These are phyloP conservation scores for Phytophthora hybrid DNA, from an alignment of 352 stramenopile genomes.

Conservation along the genomic window DNA sequence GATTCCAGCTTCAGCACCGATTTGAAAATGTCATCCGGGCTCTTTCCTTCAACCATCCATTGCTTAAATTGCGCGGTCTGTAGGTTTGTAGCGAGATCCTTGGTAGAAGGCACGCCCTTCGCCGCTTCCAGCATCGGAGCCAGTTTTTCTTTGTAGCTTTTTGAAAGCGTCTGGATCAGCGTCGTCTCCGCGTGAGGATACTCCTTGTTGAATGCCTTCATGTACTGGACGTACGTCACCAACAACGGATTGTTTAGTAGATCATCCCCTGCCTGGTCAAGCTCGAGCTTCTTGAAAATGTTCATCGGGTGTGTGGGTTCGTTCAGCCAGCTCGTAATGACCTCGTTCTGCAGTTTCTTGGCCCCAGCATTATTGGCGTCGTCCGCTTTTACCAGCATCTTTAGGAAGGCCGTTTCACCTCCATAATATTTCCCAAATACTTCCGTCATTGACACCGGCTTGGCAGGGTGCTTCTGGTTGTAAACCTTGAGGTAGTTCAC, in stretches of 20 bases:
- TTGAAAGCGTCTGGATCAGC: conserved; percentile 18
- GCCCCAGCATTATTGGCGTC: background rate
- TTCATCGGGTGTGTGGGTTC: background rate
- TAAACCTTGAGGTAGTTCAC: background rate
- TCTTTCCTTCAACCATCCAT: conserved; percentile 18
- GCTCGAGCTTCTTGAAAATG: background rate
- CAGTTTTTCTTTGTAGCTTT: conserved; percentile 24
- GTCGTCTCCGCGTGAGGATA: background rate
- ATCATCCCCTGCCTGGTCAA: background rate
- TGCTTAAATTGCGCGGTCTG: conserved; percentile 18
- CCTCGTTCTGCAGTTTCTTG: background rate
- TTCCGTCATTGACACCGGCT: background rate
- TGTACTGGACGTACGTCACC: background rate
- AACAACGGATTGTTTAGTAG: background rate
- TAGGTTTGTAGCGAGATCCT: conserved; percentile 16
- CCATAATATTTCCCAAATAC: background rate
- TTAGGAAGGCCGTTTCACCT: background rate
- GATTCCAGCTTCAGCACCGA: conserved; percentile 21
- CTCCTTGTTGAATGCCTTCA: background rate
- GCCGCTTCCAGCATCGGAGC: conserved; percentile 15
- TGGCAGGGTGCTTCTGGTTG: background rate
- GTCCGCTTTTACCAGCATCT: background rate
- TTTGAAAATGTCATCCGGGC: conserved; percentile 6
- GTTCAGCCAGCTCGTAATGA: background rate
- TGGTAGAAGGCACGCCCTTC: background rate